Evolutionary conservation across 768 basidiomycete genomes (phyloP), one percentile per base, ranked within the genome.

Genomic region (Pleurotus cornucopiae): DNA sequence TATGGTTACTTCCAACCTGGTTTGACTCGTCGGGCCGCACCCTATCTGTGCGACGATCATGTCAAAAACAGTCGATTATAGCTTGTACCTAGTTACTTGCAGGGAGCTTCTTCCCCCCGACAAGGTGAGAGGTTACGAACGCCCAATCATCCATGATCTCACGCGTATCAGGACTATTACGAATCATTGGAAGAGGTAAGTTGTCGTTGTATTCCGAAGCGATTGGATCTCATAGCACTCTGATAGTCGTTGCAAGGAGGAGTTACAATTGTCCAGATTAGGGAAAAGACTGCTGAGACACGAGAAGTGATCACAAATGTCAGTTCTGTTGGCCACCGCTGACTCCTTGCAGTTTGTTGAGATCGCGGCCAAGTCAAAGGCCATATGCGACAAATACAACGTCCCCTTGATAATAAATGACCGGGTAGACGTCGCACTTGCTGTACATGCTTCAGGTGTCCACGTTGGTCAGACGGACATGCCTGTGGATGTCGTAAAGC

Each of bases 381-480:
- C 63, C 14, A 69, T 98, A 4, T 94, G 91, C 63, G 79, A 83
- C 60, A 79, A 78, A 69, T 88, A 92, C 76, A 76, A 80, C 41
- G 81, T 96, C 25, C 94, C 93, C 0, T 71, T 97, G 4, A 75
- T 98, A 57, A 89, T 98, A 70, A 92, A 94, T 65, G 89, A 91
- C 68, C 83, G 93, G 9, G 75, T 96, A 56, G 95, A 97, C 63
- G 83, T 98, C 20, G 91, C 89, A 6, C 76, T 94, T 18, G 89
- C 91, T 5, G 73, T 91, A 18, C 74, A 81, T 44, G 86, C 87
- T 2, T 80, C 81, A 45, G 94, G 94, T 13, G 85, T 96, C 9
- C 95, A 98, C 66, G 74, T 97, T 44, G 95, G 95, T 5, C 95
- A 97, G 71, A 79, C 82, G 0, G 94, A 96, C 67, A 89, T 92